Conservation (phyloP, 768 basidiomycete species). For the Russula sp. region DNA sequence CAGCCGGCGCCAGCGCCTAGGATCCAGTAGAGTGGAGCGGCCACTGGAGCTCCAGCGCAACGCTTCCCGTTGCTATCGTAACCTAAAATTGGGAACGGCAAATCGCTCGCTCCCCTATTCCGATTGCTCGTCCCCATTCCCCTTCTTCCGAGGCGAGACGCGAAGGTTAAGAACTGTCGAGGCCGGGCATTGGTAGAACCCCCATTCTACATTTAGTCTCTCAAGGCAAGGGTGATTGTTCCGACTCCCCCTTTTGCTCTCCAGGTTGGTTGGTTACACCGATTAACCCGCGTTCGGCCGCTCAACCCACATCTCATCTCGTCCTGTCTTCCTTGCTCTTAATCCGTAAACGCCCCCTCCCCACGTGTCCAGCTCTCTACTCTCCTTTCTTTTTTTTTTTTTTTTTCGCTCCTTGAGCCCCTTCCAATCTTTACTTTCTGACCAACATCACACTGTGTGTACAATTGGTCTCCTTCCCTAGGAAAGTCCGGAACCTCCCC, state of each 20-base stretch:
- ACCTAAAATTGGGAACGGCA: not conserved
- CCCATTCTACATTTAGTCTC: not conserved
- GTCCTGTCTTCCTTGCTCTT: not conserved
- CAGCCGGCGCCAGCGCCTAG: too few species aligned
- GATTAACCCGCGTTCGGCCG: not conserved
- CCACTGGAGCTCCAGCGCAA: too few species aligned
- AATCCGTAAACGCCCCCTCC: not conserved
- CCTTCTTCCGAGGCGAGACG: not conserved
- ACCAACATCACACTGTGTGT: constrained; percentile 19
- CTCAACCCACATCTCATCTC: not conserved
- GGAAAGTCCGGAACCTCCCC: not conserved
- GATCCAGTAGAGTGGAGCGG: too few species aligned
- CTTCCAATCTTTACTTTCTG: constrained; percentile 14
- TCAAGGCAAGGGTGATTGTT: not conserved
- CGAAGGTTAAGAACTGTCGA: not conserved
- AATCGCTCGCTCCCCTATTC: too few species aligned
- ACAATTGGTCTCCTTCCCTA: not conserved
- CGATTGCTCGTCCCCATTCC: not conserved
- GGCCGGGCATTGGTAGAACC: not conserved
- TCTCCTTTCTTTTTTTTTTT: not conserved
- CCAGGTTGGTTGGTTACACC: not conserved
- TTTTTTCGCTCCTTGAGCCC: not conserved
- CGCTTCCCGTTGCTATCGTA: not conserved
- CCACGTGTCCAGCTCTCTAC: constrained; percentile 14
- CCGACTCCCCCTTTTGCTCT: not conserved